Evolutionary conservation across 805 yeast species (phyloP).

Genomic region (Kluyveromyces dobzhanskii): DNA sequence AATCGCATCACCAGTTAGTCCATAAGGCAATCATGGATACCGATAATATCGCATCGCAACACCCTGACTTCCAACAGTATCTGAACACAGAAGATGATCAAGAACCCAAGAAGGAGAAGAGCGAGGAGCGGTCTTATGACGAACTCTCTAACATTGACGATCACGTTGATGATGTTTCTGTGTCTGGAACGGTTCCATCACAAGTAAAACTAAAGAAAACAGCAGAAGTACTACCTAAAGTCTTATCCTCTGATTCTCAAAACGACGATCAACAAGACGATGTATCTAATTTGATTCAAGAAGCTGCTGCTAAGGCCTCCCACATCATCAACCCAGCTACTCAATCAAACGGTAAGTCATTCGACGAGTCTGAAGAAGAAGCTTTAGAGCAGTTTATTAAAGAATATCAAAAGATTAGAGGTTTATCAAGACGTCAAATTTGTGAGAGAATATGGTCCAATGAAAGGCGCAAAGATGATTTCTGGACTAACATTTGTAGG

Average conservation of each 20-base stretch:
- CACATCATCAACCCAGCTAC: constrained; percentile 23
- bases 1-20: constrained; percentile 56
- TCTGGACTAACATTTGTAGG: constrained; percentile 77
- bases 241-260: constrained; percentile 6
- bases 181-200: background rate
- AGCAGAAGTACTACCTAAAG: constrained; percentile 23
- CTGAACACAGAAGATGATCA: constrained; percentile 25
- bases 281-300: constrained; percentile 34
- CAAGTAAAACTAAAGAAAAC: constrained; percentile 2
- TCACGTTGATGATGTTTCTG: constrained; percentile 11
- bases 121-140: constrained; percentile 2
- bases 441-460: constrained; percentile 84
- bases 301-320: constrained; percentile 39
- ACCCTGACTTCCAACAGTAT: constrained; percentile 31
- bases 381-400: constrained; percentile 67
- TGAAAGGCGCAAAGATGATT: constrained; percentile 76
- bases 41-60: constrained; percentile 44
- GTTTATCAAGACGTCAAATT: constrained; percentile 55
- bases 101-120: constrained; percentile 5
- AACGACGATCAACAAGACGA: constrained; percentile 13
- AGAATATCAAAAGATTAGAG: constrained; percentile 58
- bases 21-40: constrained; percentile 67
- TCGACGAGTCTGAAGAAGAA: constrained; percentile 44
- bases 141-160: constrained; percentile 4
- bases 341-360: constrained; percentile 28